phyloP scores from a whole-genome alignment of 495 filamentous ascomycete genomes.

The Entonaema liquescens region DNA sequence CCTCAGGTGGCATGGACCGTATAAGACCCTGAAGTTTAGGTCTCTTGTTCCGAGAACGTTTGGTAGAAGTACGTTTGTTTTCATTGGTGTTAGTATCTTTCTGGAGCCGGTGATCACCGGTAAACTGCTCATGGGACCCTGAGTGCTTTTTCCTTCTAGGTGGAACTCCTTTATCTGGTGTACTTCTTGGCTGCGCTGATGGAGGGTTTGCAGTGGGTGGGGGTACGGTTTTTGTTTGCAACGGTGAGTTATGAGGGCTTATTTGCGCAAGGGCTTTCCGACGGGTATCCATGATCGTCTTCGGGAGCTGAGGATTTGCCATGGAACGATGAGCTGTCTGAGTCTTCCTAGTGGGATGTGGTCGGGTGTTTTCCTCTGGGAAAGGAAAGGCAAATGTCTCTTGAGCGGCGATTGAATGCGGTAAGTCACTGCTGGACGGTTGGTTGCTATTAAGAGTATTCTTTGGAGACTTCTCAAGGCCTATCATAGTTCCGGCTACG shows the following conservation, averaged over 20 bases:
- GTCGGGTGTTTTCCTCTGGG: slow-evolving; percentile 4
- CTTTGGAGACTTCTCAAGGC: background rate
- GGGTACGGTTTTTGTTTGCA: background rate
- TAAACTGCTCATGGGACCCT: background rate
- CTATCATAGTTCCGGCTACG: background rate
- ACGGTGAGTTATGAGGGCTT: slow-evolving; percentile 7
- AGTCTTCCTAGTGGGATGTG: background rate
- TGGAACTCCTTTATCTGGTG: background rate
- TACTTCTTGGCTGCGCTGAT: background rate
- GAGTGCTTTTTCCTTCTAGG: background rate
- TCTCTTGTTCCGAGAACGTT: background rate
- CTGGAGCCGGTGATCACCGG: background rate
- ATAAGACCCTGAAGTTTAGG: slow-evolving; percentile 6
- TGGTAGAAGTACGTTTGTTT: slow-evolving; percentile 2
- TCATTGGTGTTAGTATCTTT: background rate
- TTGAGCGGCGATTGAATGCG: background rate
- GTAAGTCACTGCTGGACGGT: background rate
- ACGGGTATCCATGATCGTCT: slow-evolving; percentile 31
- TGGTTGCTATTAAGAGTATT: background rate
- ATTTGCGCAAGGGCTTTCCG: slow-evolving; percentile 39
- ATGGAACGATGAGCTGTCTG: slow-evolving; percentile 3
- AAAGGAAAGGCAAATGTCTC: slow-evolving; percentile 18
- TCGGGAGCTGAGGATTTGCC: slow-evolving; percentile 26
- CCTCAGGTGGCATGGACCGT: slow-evolving; percentile 12
- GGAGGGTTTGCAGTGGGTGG: slow-evolving; percentile 9